phyloP scores from a whole-genome alignment of 2,329 filamentous ascomycete genomes.

The Thelonectria blattea region DNA sequence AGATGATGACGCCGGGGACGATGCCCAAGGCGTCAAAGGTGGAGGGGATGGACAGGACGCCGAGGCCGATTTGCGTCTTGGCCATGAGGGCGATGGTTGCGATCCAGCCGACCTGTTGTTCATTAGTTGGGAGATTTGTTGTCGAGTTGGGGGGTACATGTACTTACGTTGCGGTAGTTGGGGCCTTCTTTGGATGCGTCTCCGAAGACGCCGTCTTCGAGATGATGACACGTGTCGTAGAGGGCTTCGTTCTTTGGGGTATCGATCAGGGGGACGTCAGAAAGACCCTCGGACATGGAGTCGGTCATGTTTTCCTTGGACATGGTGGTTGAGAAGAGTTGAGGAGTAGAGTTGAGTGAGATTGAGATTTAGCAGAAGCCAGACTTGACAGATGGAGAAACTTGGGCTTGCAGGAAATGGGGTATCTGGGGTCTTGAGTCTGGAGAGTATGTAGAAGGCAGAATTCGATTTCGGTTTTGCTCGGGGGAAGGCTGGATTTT shows the following conservation, averaged over 20 bases:
- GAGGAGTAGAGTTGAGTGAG: not conserved
- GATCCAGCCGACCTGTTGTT: slow-evolving; percentile 46
- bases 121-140: not conserved
- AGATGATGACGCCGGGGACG: slow-evolving; percentile 51
- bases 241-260: not conserved
- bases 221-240: not conserved
- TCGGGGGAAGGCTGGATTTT: not conserved
- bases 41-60: slow-evolving; percentile 55
- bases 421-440: not conserved
- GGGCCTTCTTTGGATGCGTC: not conserved
- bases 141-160: not conserved
- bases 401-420: not conserved
- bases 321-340: not conserved
- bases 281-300: not conserved
- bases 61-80: slow-evolving; percentile 52
- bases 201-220: slow-evolving; percentile 9
- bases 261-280: too few relatives aligned
- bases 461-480: too few relatives aligned
- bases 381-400: not conserved
- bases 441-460: not conserved
- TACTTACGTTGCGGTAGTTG: slow-evolving; percentile 10
- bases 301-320: not conserved
- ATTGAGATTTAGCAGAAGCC: too few relatives aligned
- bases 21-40: slow-evolving; percentile 53
- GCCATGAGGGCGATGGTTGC: slow-evolving; percentile 52